Evolutionary conservation across 2,329 filamentous ascomycete genomes (phyloP).

Genomic region (Neopestalotiopsis sp.): DNA sequence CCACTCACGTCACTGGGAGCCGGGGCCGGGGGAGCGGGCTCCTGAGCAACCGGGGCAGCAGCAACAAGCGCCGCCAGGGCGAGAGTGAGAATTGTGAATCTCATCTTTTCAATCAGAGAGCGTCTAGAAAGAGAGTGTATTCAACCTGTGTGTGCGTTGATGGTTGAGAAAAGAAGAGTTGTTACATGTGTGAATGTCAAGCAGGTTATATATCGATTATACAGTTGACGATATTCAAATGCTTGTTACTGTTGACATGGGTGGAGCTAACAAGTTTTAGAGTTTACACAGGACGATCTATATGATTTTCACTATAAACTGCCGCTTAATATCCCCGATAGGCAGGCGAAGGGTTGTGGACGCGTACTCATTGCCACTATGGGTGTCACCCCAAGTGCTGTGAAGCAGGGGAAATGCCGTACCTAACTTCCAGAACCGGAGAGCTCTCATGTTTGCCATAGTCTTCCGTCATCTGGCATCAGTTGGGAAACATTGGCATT

Average conservation of each 20-base stretch:
- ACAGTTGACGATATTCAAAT: conserved; percentile 9
- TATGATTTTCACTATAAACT: conserved; percentile 8
- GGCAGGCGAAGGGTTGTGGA: conserved; percentile 16
- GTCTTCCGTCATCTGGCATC: conserved; percentile 9
- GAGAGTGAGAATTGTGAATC: conserved; percentile 15
- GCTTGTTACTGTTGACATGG: background rate
- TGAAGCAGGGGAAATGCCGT: conserved; percentile 1
- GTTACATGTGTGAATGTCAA: background rate
- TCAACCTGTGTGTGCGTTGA: conserved; percentile 15
- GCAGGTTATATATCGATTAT: conserved; percentile 14
- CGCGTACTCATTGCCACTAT: conserved; percentile 15
- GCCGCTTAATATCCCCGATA: conserved; percentile 13
- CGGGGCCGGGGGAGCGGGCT: conserved; percentile 11
- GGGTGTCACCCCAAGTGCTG: conserved; percentile 4
- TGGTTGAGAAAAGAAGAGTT: background rate
- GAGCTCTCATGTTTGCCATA: background rate
- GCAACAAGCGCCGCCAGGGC: conserved; percentile 15
- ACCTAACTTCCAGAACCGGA: conserved; percentile 15
- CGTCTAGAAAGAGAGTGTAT: conserved; percentile 12
- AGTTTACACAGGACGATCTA: conserved; percentile 13
- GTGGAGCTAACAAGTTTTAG: background rate
- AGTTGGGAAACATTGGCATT: conserved; percentile 3
- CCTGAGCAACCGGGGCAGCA: conserved; percentile 17
- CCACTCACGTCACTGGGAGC: background rate
- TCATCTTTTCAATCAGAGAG: conserved; percentile 17